These are phyloP conservation scores for Yamadazyma paraphyllophila DNA, from an alignment of 805 yeast genomes.

Conservation along the genomic window DNA sequence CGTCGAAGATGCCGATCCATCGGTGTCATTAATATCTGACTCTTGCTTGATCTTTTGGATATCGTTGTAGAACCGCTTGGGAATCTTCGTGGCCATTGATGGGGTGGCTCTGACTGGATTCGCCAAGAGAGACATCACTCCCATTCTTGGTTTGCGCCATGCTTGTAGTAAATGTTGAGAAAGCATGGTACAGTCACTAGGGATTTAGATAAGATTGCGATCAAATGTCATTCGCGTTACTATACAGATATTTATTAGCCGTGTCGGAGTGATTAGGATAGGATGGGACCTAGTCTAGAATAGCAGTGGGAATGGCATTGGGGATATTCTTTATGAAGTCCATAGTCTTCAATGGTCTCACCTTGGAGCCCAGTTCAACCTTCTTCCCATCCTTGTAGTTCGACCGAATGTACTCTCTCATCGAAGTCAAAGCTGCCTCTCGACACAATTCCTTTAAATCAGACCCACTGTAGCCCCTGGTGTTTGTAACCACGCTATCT, in stretches of 20 bases:
- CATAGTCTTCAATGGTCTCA: slow-evolving; percentile 61
- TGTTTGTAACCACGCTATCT: slow-evolving; percentile 54
- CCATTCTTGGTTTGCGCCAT: too few species aligned
- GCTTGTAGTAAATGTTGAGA: not conserved
- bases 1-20: slow-evolving; percentile 34
- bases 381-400: slow-evolving; percentile 46
- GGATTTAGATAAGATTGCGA: not conserved
- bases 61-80: slow-evolving; percentile 19
- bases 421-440: slow-evolving; percentile 87
- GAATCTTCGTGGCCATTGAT: not conserved
- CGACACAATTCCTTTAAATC: slow-evolving; percentile 89
- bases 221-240: not conserved
- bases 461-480: slow-evolving; percentile 77
- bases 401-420: slow-evolving; percentile 74
- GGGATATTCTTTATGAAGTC: slow-evolving; percentile 53
- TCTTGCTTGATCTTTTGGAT: slow-evolving; percentile 32
- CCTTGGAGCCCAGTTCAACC: slow-evolving; percentile 22
- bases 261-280: not conserved
- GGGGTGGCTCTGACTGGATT: too few species aligned
- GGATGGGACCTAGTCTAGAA: slow-evolving; percentile 15
- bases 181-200: not conserved
- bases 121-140: not conserved
- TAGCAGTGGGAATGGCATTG: slow-evolving; percentile 17
- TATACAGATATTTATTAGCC: not conserved
- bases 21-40: slow-evolving; percentile 22